Conservation (phyloP, 2,329 filamentous ascomycete species). For the Stagonosporopsis vannaccii region DNA sequence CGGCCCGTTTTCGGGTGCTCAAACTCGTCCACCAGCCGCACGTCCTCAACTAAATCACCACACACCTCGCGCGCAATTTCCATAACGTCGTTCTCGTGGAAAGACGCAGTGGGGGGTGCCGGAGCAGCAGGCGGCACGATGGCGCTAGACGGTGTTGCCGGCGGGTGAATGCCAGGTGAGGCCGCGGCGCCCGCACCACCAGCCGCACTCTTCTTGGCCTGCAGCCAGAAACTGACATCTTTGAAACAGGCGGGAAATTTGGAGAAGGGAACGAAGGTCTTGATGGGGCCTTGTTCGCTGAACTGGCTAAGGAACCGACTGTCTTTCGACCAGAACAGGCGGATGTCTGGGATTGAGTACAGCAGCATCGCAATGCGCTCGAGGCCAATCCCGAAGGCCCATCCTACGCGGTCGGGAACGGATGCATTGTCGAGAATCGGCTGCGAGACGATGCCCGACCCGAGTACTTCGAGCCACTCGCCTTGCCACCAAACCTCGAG, state of each 20-base stretch:
- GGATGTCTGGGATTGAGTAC: slow-evolving; percentile 94
- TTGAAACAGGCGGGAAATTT: slow-evolving; percentile 89
- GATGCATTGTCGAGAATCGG: slow-evolving; percentile 79
- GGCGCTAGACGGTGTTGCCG: slow-evolving; percentile 9
- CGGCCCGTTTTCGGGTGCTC: slow-evolving; percentile 83
- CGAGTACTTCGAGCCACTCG: slow-evolving; percentile 94
- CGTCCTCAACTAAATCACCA: slow-evolving; percentile 87
- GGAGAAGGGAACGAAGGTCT: slow-evolving; percentile 83
- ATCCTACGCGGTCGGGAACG: slow-evolving; percentile 78
- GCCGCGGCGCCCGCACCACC: slow-evolving; percentile 29
- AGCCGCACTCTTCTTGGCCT: slow-evolving; percentile 34
- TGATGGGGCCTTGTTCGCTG: slow-evolving; percentile 54
- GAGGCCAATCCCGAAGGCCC: slow-evolving; percentile 94
- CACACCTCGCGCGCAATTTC: slow-evolving; percentile 85
- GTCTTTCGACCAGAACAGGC: slow-evolving; percentile 93
- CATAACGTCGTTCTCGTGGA: slow-evolving; percentile 98
- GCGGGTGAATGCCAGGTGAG: slow-evolving; percentile 16
- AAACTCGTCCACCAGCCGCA: slow-evolving; percentile 84
- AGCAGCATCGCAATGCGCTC: slow-evolving; percentile 97
- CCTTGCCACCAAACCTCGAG: slow-evolving; percentile 94
- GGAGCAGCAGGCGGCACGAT: slow-evolving; percentile 50
- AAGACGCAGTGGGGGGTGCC: slow-evolving; percentile 46
- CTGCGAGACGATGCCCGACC: slow-evolving; percentile 90
- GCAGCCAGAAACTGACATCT: slow-evolving; percentile 93
- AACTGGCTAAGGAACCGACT: slow-evolving; percentile 88